Percentiles rank a stretch among this genome's conserved stretches.
phyloP scores from a whole-genome alignment of 1,284 basidiomycete species.

The Ustilago esculenta region DNA sequence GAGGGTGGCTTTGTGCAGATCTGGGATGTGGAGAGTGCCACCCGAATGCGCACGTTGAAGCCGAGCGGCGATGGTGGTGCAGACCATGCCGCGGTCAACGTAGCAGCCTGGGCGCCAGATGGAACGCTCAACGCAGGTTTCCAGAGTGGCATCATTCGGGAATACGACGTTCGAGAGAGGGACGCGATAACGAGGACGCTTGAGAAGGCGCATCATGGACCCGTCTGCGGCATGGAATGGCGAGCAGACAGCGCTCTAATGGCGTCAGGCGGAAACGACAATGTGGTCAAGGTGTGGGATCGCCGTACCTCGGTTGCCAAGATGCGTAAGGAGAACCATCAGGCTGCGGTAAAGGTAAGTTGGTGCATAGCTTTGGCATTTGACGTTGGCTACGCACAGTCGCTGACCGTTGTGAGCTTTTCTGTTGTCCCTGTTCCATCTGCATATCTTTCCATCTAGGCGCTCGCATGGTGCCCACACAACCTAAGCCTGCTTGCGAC shows the following conservation, averaged over 20 bases:
- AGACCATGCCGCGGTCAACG: constrained; percentile 54
- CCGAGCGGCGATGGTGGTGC: constrained; percentile 61
- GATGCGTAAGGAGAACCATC: constrained; percentile 80
- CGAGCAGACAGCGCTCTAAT: constrained; percentile 74
- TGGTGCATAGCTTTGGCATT: too few species aligned
- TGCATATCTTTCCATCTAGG: constrained; percentile 70
- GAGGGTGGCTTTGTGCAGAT: constrained; percentile 89
- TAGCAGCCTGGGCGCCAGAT: constrained; percentile 62
- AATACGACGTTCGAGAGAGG: constrained; percentile 64
- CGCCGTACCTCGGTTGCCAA: constrained; percentile 85
- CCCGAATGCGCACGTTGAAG: constrained; percentile 77
- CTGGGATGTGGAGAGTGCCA: constrained; percentile 87
- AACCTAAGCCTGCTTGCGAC: constrained; percentile 89
- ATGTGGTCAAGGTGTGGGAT: constrained; percentile 93
- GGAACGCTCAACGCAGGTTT: constrained; percentile 62
- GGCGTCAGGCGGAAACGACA: constrained; percentile 95
- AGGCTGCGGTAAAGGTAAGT: constrained; percentile 58
- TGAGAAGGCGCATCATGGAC: constrained; percentile 59
- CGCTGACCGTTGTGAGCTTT: too few species aligned
- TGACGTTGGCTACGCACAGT: too few species aligned
- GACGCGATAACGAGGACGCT: constrained; percentile 56
- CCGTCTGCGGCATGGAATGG: constrained; percentile 65
- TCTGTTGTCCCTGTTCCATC: background rate
- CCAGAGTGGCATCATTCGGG: constrained; percentile 61
- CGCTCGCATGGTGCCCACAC: constrained; percentile 97